These are phyloP conservation scores for Apiospora koreana DNA, from an alignment of 2,329 filamentous ascomycete species.

Conservation along the genomic window DNA sequence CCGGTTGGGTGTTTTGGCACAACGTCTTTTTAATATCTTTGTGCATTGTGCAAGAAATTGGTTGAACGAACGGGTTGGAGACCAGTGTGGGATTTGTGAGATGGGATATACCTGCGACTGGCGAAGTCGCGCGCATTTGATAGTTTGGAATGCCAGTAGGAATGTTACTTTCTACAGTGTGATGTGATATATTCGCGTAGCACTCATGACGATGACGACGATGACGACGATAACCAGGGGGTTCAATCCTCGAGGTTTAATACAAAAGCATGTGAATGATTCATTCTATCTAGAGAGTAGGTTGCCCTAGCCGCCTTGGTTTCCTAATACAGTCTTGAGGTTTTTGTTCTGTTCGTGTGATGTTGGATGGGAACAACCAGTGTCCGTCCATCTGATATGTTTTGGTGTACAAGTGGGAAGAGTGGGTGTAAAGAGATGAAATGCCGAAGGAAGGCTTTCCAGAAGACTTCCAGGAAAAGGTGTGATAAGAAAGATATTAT, in stretches of 20 bases:
- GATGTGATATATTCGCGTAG: neutral
- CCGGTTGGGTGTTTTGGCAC: slow-evolving; percentile 4
- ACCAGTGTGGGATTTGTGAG: neutral
- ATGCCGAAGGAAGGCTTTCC: neutral
- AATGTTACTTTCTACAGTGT: neutral
- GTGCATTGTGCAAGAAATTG: neutral
- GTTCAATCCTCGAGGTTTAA: neutral
- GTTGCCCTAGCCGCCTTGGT: slow-evolving; percentile 3
- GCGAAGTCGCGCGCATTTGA: neutral
- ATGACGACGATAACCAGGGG: neutral
- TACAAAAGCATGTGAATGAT: slow-evolving; percentile 1
- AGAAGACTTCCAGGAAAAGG: neutral
- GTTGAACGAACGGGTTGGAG: neutral
- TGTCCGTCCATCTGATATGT: neutral
- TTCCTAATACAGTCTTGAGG: slow-evolving; percentile 1
- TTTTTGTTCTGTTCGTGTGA: neutral
- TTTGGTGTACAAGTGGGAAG: neutral
- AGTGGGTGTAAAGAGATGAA: neutral
- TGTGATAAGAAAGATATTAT: neutral
- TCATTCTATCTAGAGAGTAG: neutral
- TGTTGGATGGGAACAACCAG: neutral
- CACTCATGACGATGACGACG: neutral
- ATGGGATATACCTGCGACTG: slow-evolving; percentile 6
- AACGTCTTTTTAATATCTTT: neutral
- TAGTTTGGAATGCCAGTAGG: neutral